Base-by-base conservation (phyloP, 257 asterid genomes). In the Scutellaria barbata region DNA sequence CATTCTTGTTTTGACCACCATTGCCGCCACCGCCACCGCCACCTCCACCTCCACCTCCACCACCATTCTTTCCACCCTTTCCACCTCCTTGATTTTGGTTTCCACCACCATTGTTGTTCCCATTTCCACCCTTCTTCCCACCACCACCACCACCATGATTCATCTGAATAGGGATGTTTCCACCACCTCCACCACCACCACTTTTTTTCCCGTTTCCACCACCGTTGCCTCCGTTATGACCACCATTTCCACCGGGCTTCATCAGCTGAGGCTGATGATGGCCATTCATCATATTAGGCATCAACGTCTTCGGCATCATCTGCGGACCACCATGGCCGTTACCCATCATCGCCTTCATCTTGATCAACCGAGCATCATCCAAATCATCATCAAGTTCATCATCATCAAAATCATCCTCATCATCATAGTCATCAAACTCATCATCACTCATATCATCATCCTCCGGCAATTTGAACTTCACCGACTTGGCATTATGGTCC, bases 361-460 rank as follows among this genome's bases (percentile, higher is more conserved):
- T 87, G 61, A 66, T 79, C 33, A 45, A 0, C 0, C 85, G 90
- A 1, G 66, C 71, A n/a, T 75, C 89, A 58, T 85, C 92, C 77
- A 87, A 7, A 83, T 77, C 81, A 18, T 77, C 97, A 55, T 89
- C 95, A 14, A 79, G 78, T 4, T 84, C 96, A 52, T 90, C 82
- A 1, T 81, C 83, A 9, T 83, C 90, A 1, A 75, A 73, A 20
- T 42, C 73, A n/a, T 43, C 75, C 1, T 71, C 70, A 37, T 46
- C 73, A 6, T 53, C 76, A 0, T 86, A 87, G 39, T 81, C 96
- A 1, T 79, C 80, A 22, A 66, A 69, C 10, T 81, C 86, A 39
- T 80, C 85, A 39, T 87, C 97, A 58, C 76, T 83, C 57, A 85
- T 18, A n/a, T 77, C 89, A 0, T 88, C 96, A 22, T 86, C 89